Conservation (phyloP, 768 basidiomycete genomes). For the Suillus occidentalis region DNA sequence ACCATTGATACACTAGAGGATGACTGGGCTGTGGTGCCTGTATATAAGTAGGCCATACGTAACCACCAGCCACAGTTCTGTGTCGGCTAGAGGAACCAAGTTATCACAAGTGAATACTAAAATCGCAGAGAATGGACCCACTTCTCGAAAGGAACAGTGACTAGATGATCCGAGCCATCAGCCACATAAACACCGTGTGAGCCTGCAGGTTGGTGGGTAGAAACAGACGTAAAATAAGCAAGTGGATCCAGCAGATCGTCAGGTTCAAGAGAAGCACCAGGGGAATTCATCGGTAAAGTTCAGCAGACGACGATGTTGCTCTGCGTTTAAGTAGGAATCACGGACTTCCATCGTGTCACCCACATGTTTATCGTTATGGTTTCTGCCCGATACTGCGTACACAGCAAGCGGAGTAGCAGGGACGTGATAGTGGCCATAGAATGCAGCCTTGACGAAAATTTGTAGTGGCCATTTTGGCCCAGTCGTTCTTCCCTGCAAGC, state of each 20-base stretch:
- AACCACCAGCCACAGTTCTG: not conserved
- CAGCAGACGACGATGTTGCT: not conserved
- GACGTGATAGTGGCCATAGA: not conserved
- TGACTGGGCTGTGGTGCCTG: not conserved
- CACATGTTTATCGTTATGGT: not conserved
- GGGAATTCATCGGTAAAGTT: not conserved
- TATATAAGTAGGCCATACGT: not conserved
- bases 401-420: not conserved
- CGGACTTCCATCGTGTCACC: not conserved
- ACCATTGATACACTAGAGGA: not conserved
- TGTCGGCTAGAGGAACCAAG: not conserved
- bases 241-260: not conserved
- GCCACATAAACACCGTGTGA: not conserved
- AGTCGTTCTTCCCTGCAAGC: not conserved
- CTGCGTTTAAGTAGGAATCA: not conserved
- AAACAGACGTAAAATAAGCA: not conserved
- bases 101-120: not conserved
- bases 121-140: not conserved
- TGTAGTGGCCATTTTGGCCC: not conserved
- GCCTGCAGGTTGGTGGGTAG: not conserved
- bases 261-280: not conserved
- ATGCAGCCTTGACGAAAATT: not conserved
- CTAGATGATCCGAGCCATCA: not conserved
- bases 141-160: not conserved
- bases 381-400: not conserved